A percentile compares a stretch with the other conserved stretches of the same genome.
phyloP scores from a whole-genome alignment of 2,329 filamentous ascomycete genomes.

The Pyricularia pennisetigena region DNA sequence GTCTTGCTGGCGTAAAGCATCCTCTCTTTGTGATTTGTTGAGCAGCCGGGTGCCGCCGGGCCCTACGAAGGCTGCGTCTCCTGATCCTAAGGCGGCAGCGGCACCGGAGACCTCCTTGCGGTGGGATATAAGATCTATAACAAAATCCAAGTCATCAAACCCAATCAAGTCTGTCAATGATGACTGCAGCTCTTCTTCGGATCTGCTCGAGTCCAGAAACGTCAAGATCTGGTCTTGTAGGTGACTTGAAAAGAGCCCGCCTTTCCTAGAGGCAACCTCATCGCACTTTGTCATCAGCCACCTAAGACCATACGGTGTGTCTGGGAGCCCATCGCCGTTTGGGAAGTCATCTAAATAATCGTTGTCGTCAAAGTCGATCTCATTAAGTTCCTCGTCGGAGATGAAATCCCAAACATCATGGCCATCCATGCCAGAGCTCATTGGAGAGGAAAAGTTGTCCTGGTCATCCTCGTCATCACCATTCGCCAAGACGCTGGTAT shows the following conservation, averaged over 20 bases:
- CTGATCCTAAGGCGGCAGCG: slow-evolving; percentile 21
- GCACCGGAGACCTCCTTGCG: slow-evolving; percentile 52
- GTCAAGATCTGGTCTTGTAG: slow-evolving; percentile 70
- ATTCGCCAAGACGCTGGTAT: slow-evolving; percentile 9
- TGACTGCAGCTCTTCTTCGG: slow-evolving; percentile 85
- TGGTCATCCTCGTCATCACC: slow-evolving; percentile 44
- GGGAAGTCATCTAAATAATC: slow-evolving; percentile 25
- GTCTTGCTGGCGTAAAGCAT: slow-evolving; percentile 66
- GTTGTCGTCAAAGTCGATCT: slow-evolving; percentile 35
- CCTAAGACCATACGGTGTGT: slow-evolving; percentile 38
- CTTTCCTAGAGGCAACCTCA: slow-evolving; percentile 52
- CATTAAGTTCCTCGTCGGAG: slow-evolving; percentile 61
- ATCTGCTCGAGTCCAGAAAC: slow-evolving; percentile 55
- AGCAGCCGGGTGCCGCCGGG: slow-evolving; percentile 44
- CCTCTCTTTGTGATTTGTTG: slow-evolving; percentile 68
- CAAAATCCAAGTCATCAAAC: slow-evolving; percentile 86
- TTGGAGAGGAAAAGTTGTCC: slow-evolving; percentile 53
- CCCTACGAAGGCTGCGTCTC: slow-evolving; percentile 6
- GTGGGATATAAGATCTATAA: slow-evolving; percentile 80
- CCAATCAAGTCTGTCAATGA: slow-evolving; percentile 82
- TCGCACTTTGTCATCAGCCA: slow-evolving; percentile 69
- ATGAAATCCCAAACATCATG: slow-evolving; percentile 94
- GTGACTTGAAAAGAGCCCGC: slow-evolving; percentile 57
- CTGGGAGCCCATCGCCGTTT: slow-evolving; percentile 14
- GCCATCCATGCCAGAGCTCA: slow-evolving; percentile 42